Conservation (phyloP, 768 basidiomycete genomes). For the Podaxis carcinomalis region DNA sequence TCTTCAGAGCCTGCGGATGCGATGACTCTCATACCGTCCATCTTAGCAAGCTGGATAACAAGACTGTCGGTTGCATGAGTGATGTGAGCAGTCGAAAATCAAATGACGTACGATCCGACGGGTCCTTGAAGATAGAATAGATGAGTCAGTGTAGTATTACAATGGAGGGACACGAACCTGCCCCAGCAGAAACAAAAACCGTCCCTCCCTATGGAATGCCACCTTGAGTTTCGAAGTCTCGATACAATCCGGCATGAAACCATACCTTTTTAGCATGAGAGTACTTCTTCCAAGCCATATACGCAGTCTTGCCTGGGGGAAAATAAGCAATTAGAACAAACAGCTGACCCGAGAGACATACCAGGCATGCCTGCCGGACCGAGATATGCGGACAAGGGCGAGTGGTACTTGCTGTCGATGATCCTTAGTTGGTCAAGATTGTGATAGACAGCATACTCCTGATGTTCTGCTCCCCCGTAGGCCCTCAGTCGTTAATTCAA, state of each 20-base stretch:
- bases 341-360: background rate
- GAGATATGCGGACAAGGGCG: slow-evolving; percentile 37
- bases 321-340: background rate
- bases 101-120: slow-evolving; percentile 24
- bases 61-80: slow-evolving; percentile 15
- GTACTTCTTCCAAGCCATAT: slow-evolving; percentile 25
- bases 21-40: slow-evolving; percentile 47
- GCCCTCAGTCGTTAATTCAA: background rate
- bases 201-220: slow-evolving; percentile 18
- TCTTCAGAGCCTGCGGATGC: slow-evolving; percentile 58
- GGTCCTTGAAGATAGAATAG: slow-evolving; percentile 3
- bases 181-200: slow-evolving; percentile 24
- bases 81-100: background rate
- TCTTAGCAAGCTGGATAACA: slow-evolving; percentile 35
- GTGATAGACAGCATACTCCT: slow-evolving; percentile 27
- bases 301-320: slow-evolving; percentile 26
- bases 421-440: slow-evolving; percentile 12
- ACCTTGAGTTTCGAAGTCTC: background rate
- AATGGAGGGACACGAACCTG: slow-evolving; percentile 5
- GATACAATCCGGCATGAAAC: background rate
- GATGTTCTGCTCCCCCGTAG: slow-evolving; percentile 20
- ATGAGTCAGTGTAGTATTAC: background rate
- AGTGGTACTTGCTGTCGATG: slow-evolving; percentile 31
- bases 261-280: slow-evolving; percentile 28
- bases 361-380: slow-evolving; percentile 33